Percentiles rank a stretch among this genome's conserved stretches.
Conservation (phyloP, 108 stramenopile species). For the Cafeteria roenbergensis region DNA sequence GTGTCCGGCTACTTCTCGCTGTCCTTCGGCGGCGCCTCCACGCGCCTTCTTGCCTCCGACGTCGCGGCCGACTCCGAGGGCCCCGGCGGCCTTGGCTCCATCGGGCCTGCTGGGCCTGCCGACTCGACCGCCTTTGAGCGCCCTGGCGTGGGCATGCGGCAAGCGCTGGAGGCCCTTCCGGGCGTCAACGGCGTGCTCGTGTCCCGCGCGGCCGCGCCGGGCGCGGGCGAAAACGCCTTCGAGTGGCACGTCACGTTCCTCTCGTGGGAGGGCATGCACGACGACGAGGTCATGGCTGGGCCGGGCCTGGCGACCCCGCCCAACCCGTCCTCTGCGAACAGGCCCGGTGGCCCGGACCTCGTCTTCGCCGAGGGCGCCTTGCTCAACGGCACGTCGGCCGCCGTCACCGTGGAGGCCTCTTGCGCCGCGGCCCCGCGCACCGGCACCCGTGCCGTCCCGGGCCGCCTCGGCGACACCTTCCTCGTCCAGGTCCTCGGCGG, state of each 20-base stretch:
- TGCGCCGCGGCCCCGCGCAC: neutral
- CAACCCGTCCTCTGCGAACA: neutral
- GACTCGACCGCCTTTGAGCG: neutral
- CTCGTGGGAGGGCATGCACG: neutral
- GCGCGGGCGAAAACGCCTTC: neutral
- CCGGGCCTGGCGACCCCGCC: neutral
- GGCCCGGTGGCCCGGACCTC: neutral
- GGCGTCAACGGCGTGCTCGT: neutral
- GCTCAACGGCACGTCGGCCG: neutral
- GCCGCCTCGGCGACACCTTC: neutral
- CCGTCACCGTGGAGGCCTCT: neutral
- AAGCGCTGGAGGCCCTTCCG: neutral
- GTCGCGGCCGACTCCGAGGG: too few species aligned
- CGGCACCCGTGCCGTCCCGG: neutral
- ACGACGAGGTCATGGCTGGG: too few species aligned
- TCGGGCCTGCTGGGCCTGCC: neutral
- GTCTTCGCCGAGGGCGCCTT: neutral
- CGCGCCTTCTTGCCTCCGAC: too few species aligned
- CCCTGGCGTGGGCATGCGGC: neutral
- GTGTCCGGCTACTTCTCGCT: too few species aligned
- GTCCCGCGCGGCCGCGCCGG: too few species aligned
- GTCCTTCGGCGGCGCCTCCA: too few species aligned
- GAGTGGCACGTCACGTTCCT: neutral
- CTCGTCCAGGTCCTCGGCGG: neutral
- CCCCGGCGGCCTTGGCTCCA: too few species aligned